Evolutionary conservation across 768 basidiomycete species (phyloP).

Genomic region (Tricholoma hemisulphureum): DNA sequence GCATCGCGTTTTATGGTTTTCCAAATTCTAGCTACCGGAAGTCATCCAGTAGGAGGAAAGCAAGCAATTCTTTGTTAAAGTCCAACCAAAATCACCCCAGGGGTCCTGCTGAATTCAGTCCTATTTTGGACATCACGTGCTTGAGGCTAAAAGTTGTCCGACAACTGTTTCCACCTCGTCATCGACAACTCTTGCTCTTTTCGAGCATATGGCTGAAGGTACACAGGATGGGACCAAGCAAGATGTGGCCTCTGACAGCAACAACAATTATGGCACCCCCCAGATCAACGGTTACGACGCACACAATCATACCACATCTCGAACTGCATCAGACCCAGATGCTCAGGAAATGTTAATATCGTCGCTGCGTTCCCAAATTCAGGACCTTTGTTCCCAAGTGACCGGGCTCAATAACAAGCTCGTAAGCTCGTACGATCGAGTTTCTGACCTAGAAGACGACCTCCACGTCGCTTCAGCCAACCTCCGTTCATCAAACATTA

Average conservation of each 20-base stretch:
- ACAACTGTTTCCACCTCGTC: too few relatives aligned
- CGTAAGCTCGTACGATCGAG: constrained; percentile 85
- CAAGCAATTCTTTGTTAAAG: too few relatives aligned
- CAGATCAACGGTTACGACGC: constrained; percentile 17
- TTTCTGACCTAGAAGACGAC: constrained; percentile 91
- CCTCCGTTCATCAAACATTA: constrained; percentile 57
- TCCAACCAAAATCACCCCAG: too few relatives aligned
- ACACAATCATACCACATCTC: neutral
- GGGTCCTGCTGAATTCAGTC: too few relatives aligned
- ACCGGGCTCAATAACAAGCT: constrained; percentile 90
- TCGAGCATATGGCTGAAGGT: constrained; percentile 11
- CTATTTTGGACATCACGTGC: too few relatives aligned
- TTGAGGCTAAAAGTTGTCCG: too few relatives aligned
- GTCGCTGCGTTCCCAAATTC: constrained; percentile 76
- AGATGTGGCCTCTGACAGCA: constrained; percentile 1
- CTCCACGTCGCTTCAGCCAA: constrained; percentile 66
- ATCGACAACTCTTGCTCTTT: neutral
- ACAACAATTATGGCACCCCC: constrained; percentile 6
- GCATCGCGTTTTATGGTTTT: too few relatives aligned
- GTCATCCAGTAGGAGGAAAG: too few relatives aligned
- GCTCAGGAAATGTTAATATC: constrained; percentile 83
- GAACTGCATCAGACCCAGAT: constrained; percentile 41
- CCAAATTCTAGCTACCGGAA: too few relatives aligned
- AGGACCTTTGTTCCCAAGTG: constrained; percentile 87
- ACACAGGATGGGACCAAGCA: constrained; percentile 7